phyloP scores from a whole-genome alignment of 2,329 filamentous ascomycete genomes.

The Colletotrichum theobromicola region DNA sequence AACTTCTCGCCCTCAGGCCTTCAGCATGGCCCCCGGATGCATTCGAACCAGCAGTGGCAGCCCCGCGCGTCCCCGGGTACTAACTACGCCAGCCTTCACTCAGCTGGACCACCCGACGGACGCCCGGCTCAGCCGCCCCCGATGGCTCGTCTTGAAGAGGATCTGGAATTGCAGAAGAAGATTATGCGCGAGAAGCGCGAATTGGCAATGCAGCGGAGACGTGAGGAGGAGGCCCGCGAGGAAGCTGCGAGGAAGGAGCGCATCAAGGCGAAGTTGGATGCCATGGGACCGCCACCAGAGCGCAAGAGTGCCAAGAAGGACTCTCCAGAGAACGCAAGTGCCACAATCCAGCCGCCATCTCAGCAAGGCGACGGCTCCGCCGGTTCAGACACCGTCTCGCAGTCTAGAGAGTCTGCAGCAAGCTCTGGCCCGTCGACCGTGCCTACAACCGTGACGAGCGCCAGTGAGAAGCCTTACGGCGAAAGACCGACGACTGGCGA shows the following conservation, averaged over 20 bases:
- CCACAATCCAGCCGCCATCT: slow-evolving; percentile 27
- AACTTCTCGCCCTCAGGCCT: slow-evolving; percentile 43
- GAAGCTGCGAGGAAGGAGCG: slow-evolving; percentile 75
- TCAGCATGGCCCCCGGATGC: slow-evolving; percentile 32
- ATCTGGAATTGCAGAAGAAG: slow-evolving; percentile 69
- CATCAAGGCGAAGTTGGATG: slow-evolving; percentile 74
- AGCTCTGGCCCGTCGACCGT: not conserved
- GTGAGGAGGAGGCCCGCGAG: slow-evolving; percentile 73
- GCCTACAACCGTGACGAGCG: not conserved
- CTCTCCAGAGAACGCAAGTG: slow-evolving; percentile 49
- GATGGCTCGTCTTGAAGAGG: slow-evolving; percentile 50
- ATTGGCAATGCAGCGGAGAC: slow-evolving; percentile 69
- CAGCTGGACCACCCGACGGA: slow-evolving; percentile 32
- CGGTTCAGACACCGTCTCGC: not conserved
- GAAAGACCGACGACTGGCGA: slow-evolving; percentile 1
- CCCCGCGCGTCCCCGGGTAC: slow-evolving; percentile 49
- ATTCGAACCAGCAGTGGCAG: slow-evolving; percentile 19
- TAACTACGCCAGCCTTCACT: slow-evolving; percentile 43
- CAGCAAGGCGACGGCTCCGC: slow-evolving; percentile 24
- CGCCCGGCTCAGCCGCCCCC: slow-evolving; percentile 32
- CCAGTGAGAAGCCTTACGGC: slow-evolving; percentile 1
- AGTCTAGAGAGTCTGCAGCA: slow-evolving; percentile 4
- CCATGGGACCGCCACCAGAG: slow-evolving; percentile 69
- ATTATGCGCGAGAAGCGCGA: slow-evolving; percentile 77
- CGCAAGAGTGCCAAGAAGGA: slow-evolving; percentile 63